These are phyloP conservation scores for Monilinia fructigena DNA, from an alignment of 2,329 filamentous ascomycete species.

Conservation along the genomic window DNA sequence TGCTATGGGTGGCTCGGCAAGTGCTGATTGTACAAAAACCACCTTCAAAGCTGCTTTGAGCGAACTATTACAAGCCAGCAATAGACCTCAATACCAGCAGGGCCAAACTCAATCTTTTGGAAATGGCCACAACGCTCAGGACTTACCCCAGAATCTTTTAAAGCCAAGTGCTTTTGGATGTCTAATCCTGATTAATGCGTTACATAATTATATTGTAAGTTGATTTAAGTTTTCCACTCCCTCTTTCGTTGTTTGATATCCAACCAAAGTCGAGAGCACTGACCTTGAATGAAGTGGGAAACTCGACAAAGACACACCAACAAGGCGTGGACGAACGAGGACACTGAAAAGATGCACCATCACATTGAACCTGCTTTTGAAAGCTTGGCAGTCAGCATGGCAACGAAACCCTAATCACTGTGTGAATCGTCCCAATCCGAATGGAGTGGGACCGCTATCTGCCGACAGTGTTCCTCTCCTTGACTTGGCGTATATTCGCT, in stretches of 20 bases:
- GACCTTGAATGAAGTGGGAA: constrained; percentile 61
- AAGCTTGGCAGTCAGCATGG: constrained; percentile 94
- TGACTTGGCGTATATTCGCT: constrained; percentile 85
- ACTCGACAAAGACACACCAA: constrained; percentile 87
- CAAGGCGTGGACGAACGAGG: constrained; percentile 83
- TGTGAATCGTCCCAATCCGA: constrained; percentile 80
- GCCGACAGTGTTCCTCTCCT: constrained; percentile 88
- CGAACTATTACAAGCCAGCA: constrained; percentile 75
- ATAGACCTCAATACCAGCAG: constrained; percentile 58
- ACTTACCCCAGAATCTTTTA: constrained; percentile 60
- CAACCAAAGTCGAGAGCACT: not conserved
- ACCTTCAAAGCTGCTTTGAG: constrained; percentile 82
- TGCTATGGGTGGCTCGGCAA: constrained; percentile 68
- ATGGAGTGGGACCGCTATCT: constrained; percentile 75
- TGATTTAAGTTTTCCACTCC: not conserved
- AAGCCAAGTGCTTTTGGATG: constrained; percentile 90
- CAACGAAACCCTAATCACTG: constrained; percentile 81
- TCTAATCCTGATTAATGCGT: constrained; percentile 84
- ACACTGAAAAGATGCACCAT: constrained; percentile 93
- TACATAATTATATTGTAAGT: constrained; percentile 82
- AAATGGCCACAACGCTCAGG: constrained; percentile 47
- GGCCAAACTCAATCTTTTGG: constrained; percentile 48
- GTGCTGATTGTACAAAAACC: constrained; percentile 67
- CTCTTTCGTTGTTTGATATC: not conserved
- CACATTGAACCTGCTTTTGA: constrained; percentile 91